A percentile compares a stretch with the other conserved stretches of the same genome.
Evolutionary conservation across 306 rosid species (phyloP).

Genomic region (Cicer judaicum): DNA sequence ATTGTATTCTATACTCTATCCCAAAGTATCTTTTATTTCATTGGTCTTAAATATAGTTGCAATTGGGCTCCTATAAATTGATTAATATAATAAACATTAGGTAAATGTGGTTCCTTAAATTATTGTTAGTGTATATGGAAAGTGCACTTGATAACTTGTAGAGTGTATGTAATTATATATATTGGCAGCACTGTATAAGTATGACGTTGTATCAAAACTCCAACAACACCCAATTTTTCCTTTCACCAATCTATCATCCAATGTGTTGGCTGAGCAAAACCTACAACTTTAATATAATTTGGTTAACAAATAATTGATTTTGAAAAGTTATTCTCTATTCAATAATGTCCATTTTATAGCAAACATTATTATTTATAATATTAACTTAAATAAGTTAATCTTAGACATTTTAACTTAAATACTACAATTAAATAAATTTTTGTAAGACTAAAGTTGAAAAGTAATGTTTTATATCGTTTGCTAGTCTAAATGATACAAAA

Average conservation of each 20-base stretch:
- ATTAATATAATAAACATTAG: too few relatives aligned
- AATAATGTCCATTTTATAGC: background rate
- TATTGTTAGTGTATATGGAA: background rate
- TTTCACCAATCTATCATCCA: constrained; percentile 27
- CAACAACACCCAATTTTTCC: constrained; percentile 1
- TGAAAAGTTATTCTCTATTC: background rate
- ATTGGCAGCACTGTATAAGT: background rate
- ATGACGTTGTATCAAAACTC: constrained; percentile 36
- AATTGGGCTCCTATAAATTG: too few relatives aligned
- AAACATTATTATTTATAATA: background rate
- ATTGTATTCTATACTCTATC: too few relatives aligned
- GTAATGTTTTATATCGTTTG: too few relatives aligned
- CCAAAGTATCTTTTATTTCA: too few relatives aligned
- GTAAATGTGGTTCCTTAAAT: background rate
- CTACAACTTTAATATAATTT: constrained; percentile 5
- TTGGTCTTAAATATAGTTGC: too few relatives aligned
- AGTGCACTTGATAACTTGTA: constrained; percentile 22
- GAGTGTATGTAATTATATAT: constrained; percentile 36
- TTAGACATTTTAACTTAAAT: too few relatives aligned
- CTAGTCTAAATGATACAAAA: background rate
- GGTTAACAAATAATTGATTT: background rate
- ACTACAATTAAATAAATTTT: too few relatives aligned
- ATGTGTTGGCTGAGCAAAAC: fast-evolving
- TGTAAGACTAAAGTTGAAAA: too few relatives aligned
- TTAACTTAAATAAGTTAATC: too few relatives aligned